Evolutionary conservation across 345 rosid genomes (phyloP).

Genomic region (Dovyalis caffra): DNA sequence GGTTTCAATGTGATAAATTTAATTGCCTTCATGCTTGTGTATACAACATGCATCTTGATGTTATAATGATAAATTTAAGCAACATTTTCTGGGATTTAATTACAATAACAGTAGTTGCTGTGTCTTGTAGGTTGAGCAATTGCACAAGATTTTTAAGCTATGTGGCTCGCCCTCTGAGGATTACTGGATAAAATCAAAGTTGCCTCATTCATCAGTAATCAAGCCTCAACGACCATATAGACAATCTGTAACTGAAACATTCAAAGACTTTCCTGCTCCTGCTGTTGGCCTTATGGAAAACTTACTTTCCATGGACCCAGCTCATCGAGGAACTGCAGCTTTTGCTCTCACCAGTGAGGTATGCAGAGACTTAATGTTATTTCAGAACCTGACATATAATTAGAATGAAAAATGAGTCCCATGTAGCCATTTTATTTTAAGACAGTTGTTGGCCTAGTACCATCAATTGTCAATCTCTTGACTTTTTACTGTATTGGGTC

Average conservation of each 20-base stretch:
- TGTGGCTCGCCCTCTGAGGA: constrained; percentile 90
- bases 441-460: not conserved
- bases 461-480: not conserved
- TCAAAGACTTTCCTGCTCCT: constrained; percentile 54
- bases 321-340: constrained; percentile 71
- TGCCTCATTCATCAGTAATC: constrained; percentile 66
- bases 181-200: constrained; percentile 71
- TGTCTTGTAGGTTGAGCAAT: constrained; percentile 73
- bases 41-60: not conserved
- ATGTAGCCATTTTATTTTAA: not conserved
- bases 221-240: constrained; percentile 78
- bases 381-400: not conserved
- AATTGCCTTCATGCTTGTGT: not conserved
- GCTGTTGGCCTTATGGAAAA: constrained; percentile 70
- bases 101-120: not conserved
- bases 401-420: not conserved
- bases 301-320: constrained; percentile 82
- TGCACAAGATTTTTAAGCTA: constrained; percentile 90
- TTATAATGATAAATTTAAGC: not conserved
- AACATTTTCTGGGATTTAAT: not conserved
- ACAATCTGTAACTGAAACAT: constrained; percentile 61
- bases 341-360: constrained; percentile 84
- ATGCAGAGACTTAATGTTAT: constrained; percentile 4
- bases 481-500: not conserved
- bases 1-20: not conserved